phyloP scores from a whole-genome alignment of 2,329 filamentous ascomycete genomes.

The Exserohilum rostratum region DNA sequence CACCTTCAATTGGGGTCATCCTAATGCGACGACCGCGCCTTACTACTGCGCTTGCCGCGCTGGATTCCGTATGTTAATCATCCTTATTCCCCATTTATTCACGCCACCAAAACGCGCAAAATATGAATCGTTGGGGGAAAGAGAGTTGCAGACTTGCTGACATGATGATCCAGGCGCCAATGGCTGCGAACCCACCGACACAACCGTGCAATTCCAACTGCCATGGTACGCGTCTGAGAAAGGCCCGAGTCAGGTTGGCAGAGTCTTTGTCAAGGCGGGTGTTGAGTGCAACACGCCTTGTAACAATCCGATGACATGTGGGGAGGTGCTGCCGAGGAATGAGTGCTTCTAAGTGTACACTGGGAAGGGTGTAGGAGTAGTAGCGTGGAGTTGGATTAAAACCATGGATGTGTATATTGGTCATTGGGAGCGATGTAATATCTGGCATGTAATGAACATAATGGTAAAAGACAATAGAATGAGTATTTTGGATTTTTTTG shows the following conservation, averaged over 20 bases:
- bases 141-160: too few species aligned
- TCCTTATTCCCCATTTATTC: too few species aligned
- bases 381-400: too few species aligned
- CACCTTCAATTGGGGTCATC: conserved; percentile 33
- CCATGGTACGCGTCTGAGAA: conserved; percentile 6
- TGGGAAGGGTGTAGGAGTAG: too few species aligned
- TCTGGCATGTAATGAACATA: too few species aligned
- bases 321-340: conserved; percentile 19
- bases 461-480: too few species aligned
- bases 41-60: conserved; percentile 5
- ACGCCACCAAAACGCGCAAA: too few species aligned
- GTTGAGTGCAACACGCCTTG: conserved; percentile 23
- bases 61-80: conserved; percentile 1
- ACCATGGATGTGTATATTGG: too few species aligned
- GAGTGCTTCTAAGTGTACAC: not conserved
- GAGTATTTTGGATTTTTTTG: too few species aligned
- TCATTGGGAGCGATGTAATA: too few species aligned
- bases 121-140: too few species aligned
- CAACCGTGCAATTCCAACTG: not conserved
- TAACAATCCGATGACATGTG: conserved; percentile 17
- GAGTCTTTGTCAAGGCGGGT: conserved; percentile 28
- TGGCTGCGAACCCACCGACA: not conserved
- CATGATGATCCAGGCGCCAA: not conserved
- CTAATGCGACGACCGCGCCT: not conserved
- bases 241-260: conserved; percentile 16